Conservation (phyloP, 2,329 filamentous ascomycete genomes). For the Colletotrichum destructivum region DNA sequence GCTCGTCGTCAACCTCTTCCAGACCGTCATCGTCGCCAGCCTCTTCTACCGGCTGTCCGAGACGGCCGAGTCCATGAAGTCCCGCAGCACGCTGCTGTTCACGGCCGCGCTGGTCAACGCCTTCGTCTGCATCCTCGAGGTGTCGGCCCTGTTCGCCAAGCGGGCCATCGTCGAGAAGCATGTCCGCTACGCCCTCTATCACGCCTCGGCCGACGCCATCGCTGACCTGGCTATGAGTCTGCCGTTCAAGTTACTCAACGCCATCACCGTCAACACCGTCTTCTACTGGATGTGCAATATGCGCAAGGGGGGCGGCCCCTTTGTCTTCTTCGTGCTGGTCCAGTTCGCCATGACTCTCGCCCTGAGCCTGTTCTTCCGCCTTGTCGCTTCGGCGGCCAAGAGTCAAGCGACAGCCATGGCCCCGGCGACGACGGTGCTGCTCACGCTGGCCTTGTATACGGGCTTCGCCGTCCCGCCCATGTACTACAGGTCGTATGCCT, state of each 20-base stretch:
- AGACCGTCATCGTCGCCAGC: conserved; percentile 75
- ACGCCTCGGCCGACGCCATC: conserved; percentile 52
- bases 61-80: conserved; percentile 72
- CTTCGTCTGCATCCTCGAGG: conserved; percentile 60
- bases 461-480: conserved; percentile 37
- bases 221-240: conserved; percentile 58
- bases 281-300: conserved; percentile 53
- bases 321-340: conserved; percentile 77
- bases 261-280: conserved; percentile 65
- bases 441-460: conserved; percentile 27
- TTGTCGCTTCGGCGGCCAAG: conserved; percentile 75
- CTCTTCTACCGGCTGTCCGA: conserved; percentile 76
- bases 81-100: conserved; percentile 51
- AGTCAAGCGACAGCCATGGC: conserved; percentile 49
- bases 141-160: conserved; percentile 50
- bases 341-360: conserved; percentile 72
- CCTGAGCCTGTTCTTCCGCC: conserved; percentile 75
- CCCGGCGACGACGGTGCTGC: conserved; percentile 30
- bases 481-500: conserved; percentile 28
- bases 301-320: conserved; percentile 53
- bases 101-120: conserved; percentile 57
- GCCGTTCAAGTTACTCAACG: conserved; percentile 64
- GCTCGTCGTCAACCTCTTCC: conserved; percentile 60
- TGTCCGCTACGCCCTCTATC: conserved; percentile 51
- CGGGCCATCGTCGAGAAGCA: conserved; percentile 52